These are phyloP conservation scores for Pleurotus salmoneostramineus DNA, from an alignment of 768 basidiomycete species.

Conservation along the genomic window DNA sequence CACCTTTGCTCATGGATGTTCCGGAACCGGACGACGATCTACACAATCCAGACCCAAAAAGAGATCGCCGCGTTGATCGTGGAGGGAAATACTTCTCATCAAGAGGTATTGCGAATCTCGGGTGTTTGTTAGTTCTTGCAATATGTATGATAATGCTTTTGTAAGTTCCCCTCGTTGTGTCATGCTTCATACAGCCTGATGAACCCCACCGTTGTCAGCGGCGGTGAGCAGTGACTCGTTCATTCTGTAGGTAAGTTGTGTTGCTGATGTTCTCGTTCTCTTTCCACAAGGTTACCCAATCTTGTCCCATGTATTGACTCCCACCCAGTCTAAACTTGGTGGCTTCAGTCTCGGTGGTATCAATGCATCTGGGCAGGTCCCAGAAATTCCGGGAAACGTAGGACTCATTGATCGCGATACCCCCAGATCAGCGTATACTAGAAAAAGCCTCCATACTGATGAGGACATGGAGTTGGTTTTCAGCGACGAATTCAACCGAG, in stretches of 20 bases:
- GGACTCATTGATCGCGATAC: constrained; percentile 78
- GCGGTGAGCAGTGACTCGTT: constrained; percentile 23
- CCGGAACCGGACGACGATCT: constrained; percentile 63
- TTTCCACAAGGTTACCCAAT: constrained; percentile 42
- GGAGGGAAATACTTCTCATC: constrained; percentile 57
- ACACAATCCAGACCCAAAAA: constrained; percentile 58
- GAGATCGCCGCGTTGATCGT: constrained; percentile 48
- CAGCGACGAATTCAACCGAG: constrained; percentile 77
- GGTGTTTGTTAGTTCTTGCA: constrained; percentile 59
- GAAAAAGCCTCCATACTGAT: constrained; percentile 43
- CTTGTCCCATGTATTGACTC: constrained; percentile 38
- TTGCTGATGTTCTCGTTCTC: neutral
- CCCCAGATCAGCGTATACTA: constrained; percentile 49
- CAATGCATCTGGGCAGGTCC: constrained; percentile 71
- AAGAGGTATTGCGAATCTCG: constrained; percentile 63
- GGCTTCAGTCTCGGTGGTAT: constrained; percentile 76
- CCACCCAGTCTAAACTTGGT: constrained; percentile 38
- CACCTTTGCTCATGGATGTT: constrained; percentile 33
- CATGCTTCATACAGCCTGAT: neutral
- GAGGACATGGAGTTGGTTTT: constrained; percentile 59
- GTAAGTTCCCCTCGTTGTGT: constrained; percentile 31
- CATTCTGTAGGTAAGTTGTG: neutral
- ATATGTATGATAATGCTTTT: constrained; percentile 47
- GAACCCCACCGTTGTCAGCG: constrained; percentile 21
- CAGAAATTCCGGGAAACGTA: constrained; percentile 52